phyloP scores from a whole-genome alignment of 2,329 filamentous ascomycete species.

The Fusarium hainanense region DNA sequence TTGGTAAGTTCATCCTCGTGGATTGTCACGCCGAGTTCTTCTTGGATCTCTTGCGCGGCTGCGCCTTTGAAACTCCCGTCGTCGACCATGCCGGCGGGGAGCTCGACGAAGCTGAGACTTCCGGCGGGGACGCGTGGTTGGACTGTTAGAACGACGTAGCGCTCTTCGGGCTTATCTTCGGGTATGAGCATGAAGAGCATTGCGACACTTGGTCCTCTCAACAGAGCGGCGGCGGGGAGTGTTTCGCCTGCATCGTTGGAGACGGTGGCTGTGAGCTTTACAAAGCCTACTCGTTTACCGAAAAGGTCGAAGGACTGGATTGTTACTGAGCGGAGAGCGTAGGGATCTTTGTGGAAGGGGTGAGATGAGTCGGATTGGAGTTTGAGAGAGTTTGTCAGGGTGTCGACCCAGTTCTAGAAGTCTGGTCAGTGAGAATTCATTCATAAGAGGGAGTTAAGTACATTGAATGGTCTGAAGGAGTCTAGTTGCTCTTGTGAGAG shows the following conservation, averaged over 20 bases:
- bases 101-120: constrained; percentile 65
- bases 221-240: constrained; percentile 66
- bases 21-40: constrained; percentile 68
- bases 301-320: constrained; percentile 67
- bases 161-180: constrained; percentile 62
- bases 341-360: constrained; percentile 66
- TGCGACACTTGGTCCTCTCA: constrained; percentile 70
- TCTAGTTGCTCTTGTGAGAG: constrained; percentile 59
- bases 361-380: constrained; percentile 58
- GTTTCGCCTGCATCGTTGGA: constrained; percentile 59
- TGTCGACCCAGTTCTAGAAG: constrained; percentile 61
- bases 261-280: constrained; percentile 64
- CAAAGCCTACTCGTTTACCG: constrained; percentile 63
- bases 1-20: constrained; percentile 59
- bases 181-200: constrained; percentile 69
- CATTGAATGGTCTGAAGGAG: constrained; percentile 63
- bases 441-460: constrained; percentile 31
- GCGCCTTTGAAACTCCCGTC: constrained; percentile 65
- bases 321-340: constrained; percentile 61
- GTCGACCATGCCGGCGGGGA: constrained; percentile 71
- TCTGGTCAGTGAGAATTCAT: neutral
- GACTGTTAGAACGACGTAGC: constrained; percentile 68
- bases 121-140: constrained; percentile 68
- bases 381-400: constrained; percentile 58
- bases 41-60: constrained; percentile 69